Conservation (phyloP, 495 filamentous ascomycete genomes). For the Letharia columbiana region DNA sequence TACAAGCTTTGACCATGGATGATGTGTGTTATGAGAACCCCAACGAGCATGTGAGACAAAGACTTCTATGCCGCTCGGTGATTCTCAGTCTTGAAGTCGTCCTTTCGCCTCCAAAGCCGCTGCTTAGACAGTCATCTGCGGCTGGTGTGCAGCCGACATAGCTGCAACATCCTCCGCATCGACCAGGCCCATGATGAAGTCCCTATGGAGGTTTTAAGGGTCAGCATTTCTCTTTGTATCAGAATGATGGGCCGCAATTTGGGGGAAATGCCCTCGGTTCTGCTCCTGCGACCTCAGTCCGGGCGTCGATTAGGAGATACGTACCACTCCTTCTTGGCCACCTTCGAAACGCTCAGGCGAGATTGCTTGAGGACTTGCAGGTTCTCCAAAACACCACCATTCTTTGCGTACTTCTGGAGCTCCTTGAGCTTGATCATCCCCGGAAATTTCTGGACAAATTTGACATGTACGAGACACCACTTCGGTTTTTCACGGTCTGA, state of each 20-base stretch:
- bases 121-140: not conserved
- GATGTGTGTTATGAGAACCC: not conserved
- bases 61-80: not conserved
- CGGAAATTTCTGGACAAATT: conserved; percentile 73
- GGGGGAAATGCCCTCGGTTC: not conserved
- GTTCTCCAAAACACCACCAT: conserved; percentile 58
- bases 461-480: conserved; percentile 84
- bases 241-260: not conserved
- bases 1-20: not conserved
- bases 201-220: conserved; percentile 26
- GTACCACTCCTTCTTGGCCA: conserved; percentile 58
- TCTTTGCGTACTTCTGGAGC: conserved; percentile 52
- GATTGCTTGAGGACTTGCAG: conserved; percentile 77
- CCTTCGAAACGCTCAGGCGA: conserved; percentile 75
- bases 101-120: not conserved
- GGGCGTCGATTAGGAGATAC: not conserved
- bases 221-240: not conserved
- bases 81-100: not conserved
- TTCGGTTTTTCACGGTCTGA: conserved; percentile 65
- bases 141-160: conserved; percentile 11
- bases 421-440: conserved; percentile 63
- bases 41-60: not conserved
- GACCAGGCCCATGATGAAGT: conserved; percentile 57
- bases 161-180: conserved; percentile 33
- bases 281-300: not conserved